Evolutionary conservation across 2,329 filamentous ascomycete species (phyloP), one percentile per base, ranked within the genome.

Genomic region (Ophiosphaerella narmari): DNA sequence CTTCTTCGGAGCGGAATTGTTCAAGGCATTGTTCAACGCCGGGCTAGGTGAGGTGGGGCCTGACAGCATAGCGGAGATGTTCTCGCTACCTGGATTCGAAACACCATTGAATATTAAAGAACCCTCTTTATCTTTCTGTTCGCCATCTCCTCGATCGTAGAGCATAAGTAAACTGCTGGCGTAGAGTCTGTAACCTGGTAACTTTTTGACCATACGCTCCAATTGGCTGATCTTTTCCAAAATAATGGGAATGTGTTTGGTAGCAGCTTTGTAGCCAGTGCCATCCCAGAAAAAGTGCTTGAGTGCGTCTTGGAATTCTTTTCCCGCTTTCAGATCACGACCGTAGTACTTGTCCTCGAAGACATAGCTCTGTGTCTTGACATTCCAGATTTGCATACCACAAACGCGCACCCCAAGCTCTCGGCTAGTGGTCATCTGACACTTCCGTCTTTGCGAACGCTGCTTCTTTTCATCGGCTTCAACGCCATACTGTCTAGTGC

Each of bases 331-430:
- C 31, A 99, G 78, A 61, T 90, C 86, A 46, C 94, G 88, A 1
- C 94, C 94, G 69, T 91, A 96, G 73, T 99, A 99, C 74, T 99
- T 99, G 81, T 99, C 94, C 70, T 96, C 89, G 68, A 97, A 99
- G n/a, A 92, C 80, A 68, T 96, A 97, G 39, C 84, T 86, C 66
- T 95, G 86, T 32, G 86, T 87, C 58, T 86, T 86, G 18, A 86
- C 87, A 67, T 97, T 93, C 91, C 93, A 99, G 1, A 96, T 91
- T 71, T 99, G 94, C 77, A 99, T 87, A 4, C 94, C 94, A 68
- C 94, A 99, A 4, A 99, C 87, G 16, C 94, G 86, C 2, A 99
- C 94, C 4, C 94, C 94, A 0, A 99, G 83, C 71, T 95, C 87
- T 52, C 87, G 86, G 7, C 94, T 97, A 0, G 94, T 99, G 0